These are phyloP conservation scores for Myrmaecium sp. DNA, from an alignment of 2,329 filamentous ascomycete species.

Conservation along the genomic window DNA sequence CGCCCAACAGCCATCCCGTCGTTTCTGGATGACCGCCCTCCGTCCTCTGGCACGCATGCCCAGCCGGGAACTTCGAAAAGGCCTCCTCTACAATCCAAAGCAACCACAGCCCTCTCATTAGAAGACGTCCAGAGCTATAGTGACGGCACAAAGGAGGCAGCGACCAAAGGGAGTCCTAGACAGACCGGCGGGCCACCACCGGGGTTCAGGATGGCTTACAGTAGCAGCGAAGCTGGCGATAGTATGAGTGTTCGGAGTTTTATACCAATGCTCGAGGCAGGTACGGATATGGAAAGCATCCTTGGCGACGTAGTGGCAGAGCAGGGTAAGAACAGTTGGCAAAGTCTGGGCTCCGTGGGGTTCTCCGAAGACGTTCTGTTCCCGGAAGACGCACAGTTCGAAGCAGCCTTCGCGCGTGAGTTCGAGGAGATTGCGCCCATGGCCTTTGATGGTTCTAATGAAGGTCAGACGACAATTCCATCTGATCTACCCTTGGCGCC, in stretches of 20 bases:
- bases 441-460: conserved; percentile 34
- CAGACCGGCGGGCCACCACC: too few relatives aligned
- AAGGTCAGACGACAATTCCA: conserved; percentile 41
- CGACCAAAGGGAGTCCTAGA: too few relatives aligned
- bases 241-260: conserved; percentile 50
- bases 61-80: conserved; percentile 9
- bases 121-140: conserved; percentile 61
- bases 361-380: conserved; percentile 34
- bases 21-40: conserved; percentile 16
- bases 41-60: conserved; percentile 26
- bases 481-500: conserved; percentile 6
- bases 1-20: conserved; percentile 26
- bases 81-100: conserved; percentile 37
- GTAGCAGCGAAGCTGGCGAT: conserved; percentile 42
- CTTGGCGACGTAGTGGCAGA: conserved; percentile 53
- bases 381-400: conserved; percentile 28
- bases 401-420: conserved; percentile 55
- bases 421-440: conserved; percentile 58
- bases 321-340: conserved; percentile 41
- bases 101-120: conserved; percentile 73
- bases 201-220: too few relatives aligned
- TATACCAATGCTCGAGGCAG: conserved; percentile 43
- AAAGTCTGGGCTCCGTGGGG: conserved; percentile 28
- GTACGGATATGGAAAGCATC: conserved; percentile 65
- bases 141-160: conserved; percentile 31